These are phyloP conservation scores for Termitomyces sp. DNA, from an alignment of 768 basidiomycete genomes.

Conservation along the genomic window DNA sequence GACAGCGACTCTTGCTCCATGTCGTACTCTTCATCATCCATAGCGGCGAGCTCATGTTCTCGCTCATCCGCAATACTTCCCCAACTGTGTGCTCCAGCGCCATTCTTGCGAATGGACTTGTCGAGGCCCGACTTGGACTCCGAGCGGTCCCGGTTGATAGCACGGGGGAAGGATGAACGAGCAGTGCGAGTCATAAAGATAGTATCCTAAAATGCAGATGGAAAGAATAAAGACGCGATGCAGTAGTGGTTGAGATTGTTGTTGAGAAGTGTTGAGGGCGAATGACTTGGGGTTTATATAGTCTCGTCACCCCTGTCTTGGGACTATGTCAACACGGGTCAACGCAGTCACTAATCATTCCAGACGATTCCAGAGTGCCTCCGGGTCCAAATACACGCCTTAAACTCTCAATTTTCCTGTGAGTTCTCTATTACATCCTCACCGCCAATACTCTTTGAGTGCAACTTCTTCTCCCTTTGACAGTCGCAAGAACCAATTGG, in stretches of 20 bases:
- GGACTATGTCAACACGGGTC: constrained; percentile 14
- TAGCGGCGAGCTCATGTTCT: constrained; percentile 51
- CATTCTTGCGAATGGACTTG: constrained; percentile 68
- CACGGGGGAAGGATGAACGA: constrained; percentile 66
- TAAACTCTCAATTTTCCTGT: background rate
- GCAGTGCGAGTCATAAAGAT: constrained; percentile 71
- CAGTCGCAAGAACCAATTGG: too few species aligned
- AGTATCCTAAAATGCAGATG: background rate
- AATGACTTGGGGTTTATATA: constrained; percentile 16
- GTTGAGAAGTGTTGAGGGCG: background rate
- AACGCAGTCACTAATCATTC: constrained; percentile 13
- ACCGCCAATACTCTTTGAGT: too few species aligned
- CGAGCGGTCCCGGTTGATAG: constrained; percentile 71
- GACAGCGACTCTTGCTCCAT: constrained; percentile 27
- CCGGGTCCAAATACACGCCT: background rate
- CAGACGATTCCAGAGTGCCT: constrained; percentile 7
- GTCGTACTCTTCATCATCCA: constrained; percentile 51
- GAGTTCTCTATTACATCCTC: background rate
- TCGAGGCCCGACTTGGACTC: constrained; percentile 73
- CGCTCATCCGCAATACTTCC: constrained; percentile 63
- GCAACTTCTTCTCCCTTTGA: background rate
- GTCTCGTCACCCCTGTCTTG: constrained; percentile 13
- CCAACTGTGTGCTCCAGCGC: constrained; percentile 84
- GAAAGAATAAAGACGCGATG: background rate
- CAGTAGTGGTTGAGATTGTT: constrained; percentile 1